Evolutionary conservation across 306 rosid species (phyloP), one percentile per base, ranked within the genome.

Genomic region (Dryas octopetala): DNA sequence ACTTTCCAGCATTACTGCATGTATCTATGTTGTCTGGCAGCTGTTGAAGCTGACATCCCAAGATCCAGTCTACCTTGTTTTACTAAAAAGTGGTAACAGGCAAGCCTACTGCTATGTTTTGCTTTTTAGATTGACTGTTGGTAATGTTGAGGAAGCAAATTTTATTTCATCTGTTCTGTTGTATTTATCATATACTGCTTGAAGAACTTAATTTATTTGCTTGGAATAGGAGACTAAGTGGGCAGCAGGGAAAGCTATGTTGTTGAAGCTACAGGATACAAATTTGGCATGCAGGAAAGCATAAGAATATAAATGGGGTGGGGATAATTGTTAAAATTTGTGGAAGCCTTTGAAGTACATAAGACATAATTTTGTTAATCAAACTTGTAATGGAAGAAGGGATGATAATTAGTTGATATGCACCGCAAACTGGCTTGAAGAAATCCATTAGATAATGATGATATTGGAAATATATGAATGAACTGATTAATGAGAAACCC

Each of bases 31-130:
- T 54, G 89, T 73, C 62, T 48, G 73, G 86, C 85, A 94, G 83
- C 83, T 94, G 73, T 82, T 84, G 77, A 82, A 77, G 83, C 83
- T 94, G 61, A 85, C 87, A 79, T 8, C 81, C 64, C 84, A 91
- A 74, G 96, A 94, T 80, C 97, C 91, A 62, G 75, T 77, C 65
- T 83, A 86, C 85, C 80, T 86, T 78, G 74, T 88, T 78, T 81
- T 91, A 60, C 81, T 90, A 70, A 88, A 32, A 62, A 28, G 40
- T 45, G 74, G 72, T 54, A 83, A 86, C 89, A 87, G 97, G 97
- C 86, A 88, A 91, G 0, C 46, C 46, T 73, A 49, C 68, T 74
- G 46, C 23, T 67, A 58, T 68, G 44, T 53, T 60, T 32, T 15
- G 2, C 1, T 44, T n/a, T 3, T 48, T 6, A 64, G 41, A 41